Evolutionary conservation across 1,284 basidiomycete species (phyloP).

Genomic region (Hemileia vastatrix): DNA sequence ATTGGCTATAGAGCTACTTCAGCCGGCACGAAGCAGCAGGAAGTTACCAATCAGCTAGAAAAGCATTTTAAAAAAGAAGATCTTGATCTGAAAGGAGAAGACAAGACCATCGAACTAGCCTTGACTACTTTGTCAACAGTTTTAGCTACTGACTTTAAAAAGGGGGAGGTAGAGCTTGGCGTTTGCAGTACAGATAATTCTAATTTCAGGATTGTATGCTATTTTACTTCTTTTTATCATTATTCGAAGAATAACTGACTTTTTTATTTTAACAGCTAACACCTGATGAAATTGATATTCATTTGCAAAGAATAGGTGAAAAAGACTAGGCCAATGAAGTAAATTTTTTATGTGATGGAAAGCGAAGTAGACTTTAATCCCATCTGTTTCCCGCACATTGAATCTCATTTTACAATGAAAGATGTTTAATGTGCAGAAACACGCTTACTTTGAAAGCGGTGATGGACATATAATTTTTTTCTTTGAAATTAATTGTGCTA

Average conservation of each 20-base stretch:
- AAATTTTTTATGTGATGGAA: background rate
- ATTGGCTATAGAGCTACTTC: constrained; percentile 96
- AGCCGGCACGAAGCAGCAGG: constrained; percentile 94
- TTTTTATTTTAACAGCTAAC: constrained; percentile 1
- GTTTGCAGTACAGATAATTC: constrained; percentile 35
- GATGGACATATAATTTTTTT: too few relatives aligned
- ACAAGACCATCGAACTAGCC: constrained; percentile 62
- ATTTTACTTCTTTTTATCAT: background rate
- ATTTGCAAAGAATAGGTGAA: constrained; percentile 22
- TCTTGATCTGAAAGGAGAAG: constrained; percentile 31
- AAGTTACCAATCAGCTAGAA: constrained; percentile 91
- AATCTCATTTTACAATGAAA: too few relatives aligned
- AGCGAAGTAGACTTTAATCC: too few relatives aligned
- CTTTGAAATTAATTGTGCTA: too few relatives aligned
- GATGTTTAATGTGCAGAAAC: too few relatives aligned
- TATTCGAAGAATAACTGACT: background rate
- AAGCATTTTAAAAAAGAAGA: constrained; percentile 93
- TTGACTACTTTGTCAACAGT: constrained; percentile 89
- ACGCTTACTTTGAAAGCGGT: too few relatives aligned
- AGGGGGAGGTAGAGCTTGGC: constrained; percentile 51
- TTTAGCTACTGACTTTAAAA: constrained; percentile 88
- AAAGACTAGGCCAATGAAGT: constrained; percentile 19
- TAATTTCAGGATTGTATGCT: constrained; percentile 36
- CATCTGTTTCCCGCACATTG: too few relatives aligned
- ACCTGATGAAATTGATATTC: constrained; percentile 19